These are phyloP conservation scores for Orbilia oligospora DNA, from an alignment of 2,329 filamentous ascomycete species.

Conservation along the genomic window DNA sequence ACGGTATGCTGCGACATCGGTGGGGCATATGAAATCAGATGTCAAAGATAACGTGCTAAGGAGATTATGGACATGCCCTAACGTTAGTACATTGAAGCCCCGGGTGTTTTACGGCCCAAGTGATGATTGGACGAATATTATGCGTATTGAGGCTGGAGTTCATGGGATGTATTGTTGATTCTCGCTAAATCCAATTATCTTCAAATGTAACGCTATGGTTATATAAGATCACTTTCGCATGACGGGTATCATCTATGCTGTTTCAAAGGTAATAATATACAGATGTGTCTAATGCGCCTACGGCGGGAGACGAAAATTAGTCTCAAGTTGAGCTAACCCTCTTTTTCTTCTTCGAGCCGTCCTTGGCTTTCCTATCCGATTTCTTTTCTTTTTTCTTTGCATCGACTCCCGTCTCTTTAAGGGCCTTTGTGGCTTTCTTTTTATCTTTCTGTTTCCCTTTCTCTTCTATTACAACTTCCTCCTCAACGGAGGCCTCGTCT, in stretches of 20 bases:
- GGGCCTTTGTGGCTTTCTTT: neutral
- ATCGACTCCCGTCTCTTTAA: conserved; percentile 6
- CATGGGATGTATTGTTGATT: too few relatives aligned
- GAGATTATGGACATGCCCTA: neutral
- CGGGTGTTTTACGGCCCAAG: neutral
- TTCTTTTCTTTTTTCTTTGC: conserved; percentile 32
- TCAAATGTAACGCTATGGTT: too few relatives aligned
- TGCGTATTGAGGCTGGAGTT: neutral
- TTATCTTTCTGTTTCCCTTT: conserved; percentile 18
- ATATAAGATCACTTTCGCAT: conserved; percentile 12
- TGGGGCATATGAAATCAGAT: neutral
- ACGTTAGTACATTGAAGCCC: neutral
- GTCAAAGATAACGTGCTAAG: neutral
- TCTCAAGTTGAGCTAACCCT: neutral
- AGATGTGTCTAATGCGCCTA: neutral
- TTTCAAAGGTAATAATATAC: conserved; percentile 10
- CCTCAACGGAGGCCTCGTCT: conserved; percentile 43
- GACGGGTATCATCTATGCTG: conserved; percentile 19
- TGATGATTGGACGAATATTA: neutral
- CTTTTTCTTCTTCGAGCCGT: conserved; percentile 32
- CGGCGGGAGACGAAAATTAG: neutral
- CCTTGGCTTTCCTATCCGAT: conserved; percentile 22
- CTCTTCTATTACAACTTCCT: neutral
- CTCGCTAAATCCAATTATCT: neutral
- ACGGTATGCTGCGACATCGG: neutral